A percentile compares a stretch with the other conserved stretches of the same genome.
These are phyloP conservation scores for Arthonia radiata DNA, from an alignment of 495 filamentous ascomycete genomes.

Conservation along the genomic window DNA sequence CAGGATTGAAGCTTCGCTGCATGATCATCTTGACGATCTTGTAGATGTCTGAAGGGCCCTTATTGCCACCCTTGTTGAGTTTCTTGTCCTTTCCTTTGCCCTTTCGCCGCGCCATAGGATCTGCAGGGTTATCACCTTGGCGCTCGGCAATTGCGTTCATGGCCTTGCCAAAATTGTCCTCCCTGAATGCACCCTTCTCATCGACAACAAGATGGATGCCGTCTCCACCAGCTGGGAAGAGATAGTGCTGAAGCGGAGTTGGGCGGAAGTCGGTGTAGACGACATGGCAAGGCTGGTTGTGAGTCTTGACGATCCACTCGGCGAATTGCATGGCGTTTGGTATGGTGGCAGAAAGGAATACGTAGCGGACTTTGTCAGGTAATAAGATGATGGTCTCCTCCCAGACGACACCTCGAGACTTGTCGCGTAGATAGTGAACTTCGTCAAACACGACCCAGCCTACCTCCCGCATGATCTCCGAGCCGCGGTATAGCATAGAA, in stretches of 20 bases:
- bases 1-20: constrained; percentile 81
- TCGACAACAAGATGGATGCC: constrained; percentile 90
- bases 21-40: constrained; percentile 98
- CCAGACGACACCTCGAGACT: constrained; percentile 86
- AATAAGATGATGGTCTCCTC: constrained; percentile 95
- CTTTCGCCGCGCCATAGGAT: constrained; percentile 51
- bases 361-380: constrained; percentile 93
- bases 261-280: constrained; percentile 97
- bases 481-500: constrained; percentile 94
- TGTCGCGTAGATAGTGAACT: constrained; percentile 95
- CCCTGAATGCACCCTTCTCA: constrained; percentile 82
- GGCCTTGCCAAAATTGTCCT: constrained; percentile 88
- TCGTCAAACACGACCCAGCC: constrained; percentile 96
- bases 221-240: constrained; percentile 81
- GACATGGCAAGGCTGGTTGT: constrained; percentile 89
- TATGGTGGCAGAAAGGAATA: constrained; percentile 96
- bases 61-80: constrained; percentile 60
- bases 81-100: constrained; percentile 80
- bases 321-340: constrained; percentile 98
- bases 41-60: constrained; percentile 60
- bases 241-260: constrained; percentile 88
- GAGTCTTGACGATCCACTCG: constrained; percentile 94
- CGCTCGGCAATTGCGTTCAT: constrained; percentile 77
- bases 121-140: constrained; percentile 59
- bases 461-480: constrained; percentile 97